Base-by-base conservation (phyloP, 129 eudicot species). In the Tanacetum coccineum region DNA sequence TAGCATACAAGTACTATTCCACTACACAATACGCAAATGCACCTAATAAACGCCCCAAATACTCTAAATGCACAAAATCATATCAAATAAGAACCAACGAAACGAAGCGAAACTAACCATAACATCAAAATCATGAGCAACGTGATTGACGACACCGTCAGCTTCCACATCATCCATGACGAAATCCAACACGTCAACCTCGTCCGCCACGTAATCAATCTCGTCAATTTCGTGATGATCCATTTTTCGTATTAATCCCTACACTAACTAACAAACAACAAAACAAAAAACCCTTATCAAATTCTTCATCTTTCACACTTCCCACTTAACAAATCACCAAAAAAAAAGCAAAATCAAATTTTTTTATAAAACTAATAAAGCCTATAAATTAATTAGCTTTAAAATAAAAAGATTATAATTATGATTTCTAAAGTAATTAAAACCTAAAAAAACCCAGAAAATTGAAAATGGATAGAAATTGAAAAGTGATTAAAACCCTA, bases 151-250 rank as follows among this genome's bases (percentile, higher is more conserved):
- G 76, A 68, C 78, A 51, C 82, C 70, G 47, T 51, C 61, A 14
- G 74, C 82, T 51, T 72, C 88, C 47, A 75, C 86, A 50, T 71
- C 71, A 49, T 79, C 87, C 80, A 68, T 81, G 70, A 77, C 66
- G 47, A 84, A 78, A 70, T 83, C 88, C 64, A 72, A 64, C 70
- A 71, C 73, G 39, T 83, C 88, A 32, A 78, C 81, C 53, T 80
- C 94, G 54, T 86, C 86, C 11, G 46, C 94, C 80, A 78, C 62
- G 80, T 78, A 76, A 51, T 80, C 86, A 44, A 75, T 61, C 63
- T 64, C 78, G 5, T 83, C 85, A 25, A 76, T 76, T 51, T 81
- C 79, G 13, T 81, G 66, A 60, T 77, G 52, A 60, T 73, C 63
- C 80, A 81, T 77, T 73, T 49, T 67, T 22, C 25, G 53, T 81